Evolutionary conservation across 2,329 filamentous ascomycete species (phyloP), one percentile per base, ranked within the genome.

Genomic region (Fulvia fulva): DNA sequence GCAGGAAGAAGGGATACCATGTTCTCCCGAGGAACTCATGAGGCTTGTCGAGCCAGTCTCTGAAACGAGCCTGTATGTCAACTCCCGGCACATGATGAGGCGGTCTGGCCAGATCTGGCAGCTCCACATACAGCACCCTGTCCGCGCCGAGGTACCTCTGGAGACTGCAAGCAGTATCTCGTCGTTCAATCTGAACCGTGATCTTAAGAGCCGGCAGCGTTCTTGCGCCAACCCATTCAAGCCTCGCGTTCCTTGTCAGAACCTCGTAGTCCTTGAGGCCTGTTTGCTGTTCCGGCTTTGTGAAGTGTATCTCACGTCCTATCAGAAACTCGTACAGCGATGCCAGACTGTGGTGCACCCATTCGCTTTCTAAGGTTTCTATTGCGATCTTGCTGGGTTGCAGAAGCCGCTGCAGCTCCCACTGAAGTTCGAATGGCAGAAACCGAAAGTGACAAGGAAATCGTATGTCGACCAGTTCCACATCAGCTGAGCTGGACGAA

Each of bases 91-190:
- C n/a, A n/a, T n/a, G n/a, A n/a, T n/a, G n/a, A n/a, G n/a, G n/a
- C n/a, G n/a, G n/a, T n/a, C n/a, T n/a, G n/a, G n/a, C n/a, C n/a
- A n/a, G n/a, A n/a, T n/a, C n/a, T n/a, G 76, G 75, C 1, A 74
- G 53, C 2, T 70, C 68, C 2, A 80, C 57, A 43, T 75, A 76
- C 1, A 80, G 62, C 21, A 80, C 76, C 0, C 77, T 71, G 57
- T 78, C 71, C 4, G 71, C 66, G 1, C 71, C 72, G 30, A 70
- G 70, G 16, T 52, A 57, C 1, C 71, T 67, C 45, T 72, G 66
- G 8, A 73, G 51, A 5, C 62, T 53, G 45, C 57, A 65, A 2
- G 63, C 60, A 7, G 47, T 60, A n/a, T 69, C 68, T 14, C 47
- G 51, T 9, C 60, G 49, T 2, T 68, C 60, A 6, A 60, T 54